Percentiles rank a stretch among this genome's conserved stretches.
phyloP scores from a whole-genome alignment of 169 alveolate genomes.

The Plasmodium yoelii region DNA sequence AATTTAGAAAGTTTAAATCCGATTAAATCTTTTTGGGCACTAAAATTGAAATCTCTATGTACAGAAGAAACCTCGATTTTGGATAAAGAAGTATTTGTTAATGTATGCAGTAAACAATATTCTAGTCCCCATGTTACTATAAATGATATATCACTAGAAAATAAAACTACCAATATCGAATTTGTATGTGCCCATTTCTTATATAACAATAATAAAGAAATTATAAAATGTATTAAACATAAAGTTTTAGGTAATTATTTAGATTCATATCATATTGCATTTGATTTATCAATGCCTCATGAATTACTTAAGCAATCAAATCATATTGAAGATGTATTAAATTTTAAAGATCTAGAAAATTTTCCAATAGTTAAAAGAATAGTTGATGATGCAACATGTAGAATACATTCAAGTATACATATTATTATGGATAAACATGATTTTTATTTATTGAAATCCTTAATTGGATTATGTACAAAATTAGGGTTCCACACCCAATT shows the following conservation, averaged over 20 bases:
- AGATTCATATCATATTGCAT: conserved; percentile 70
- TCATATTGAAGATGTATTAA: conserved; percentile 31
- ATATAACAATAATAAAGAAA: conserved; percentile 60
- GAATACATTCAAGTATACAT: conserved; percentile 71
- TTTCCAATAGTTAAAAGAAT: conserved; percentile 32
- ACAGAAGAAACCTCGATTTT: conserved; percentile 74
- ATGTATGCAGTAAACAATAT: conserved; percentile 40
- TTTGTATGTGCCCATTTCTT: conserved; percentile 76
- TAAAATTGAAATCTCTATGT: conserved; percentile 64
- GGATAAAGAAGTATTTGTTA: conserved; percentile 58
- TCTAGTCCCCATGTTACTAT: conserved; percentile 38
- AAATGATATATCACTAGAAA: conserved; percentile 23
- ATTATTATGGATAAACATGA: conserved; percentile 63
- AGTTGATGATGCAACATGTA: conserved; percentile 63
- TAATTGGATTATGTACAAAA: conserved; percentile 69
- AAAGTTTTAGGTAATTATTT: conserved; percentile 47
- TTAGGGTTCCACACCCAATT: conserved; percentile 67
- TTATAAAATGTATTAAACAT: conserved; percentile 65
- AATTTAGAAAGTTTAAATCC: conserved; percentile 66
- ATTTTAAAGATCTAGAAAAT: conserved; percentile 46
- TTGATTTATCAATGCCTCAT: conserved; percentile 59
- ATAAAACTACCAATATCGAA: conserved; percentile 31
- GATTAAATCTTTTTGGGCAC: conserved; percentile 36
- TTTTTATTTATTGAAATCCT: conserved; percentile 41
- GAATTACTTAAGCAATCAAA: conserved; percentile 48